Percentiles rank a stretch among this genome's conserved stretches.
Evolutionary conservation across 345 rosid species (phyloP).

Genomic region (Populus pruinosa): DNA sequence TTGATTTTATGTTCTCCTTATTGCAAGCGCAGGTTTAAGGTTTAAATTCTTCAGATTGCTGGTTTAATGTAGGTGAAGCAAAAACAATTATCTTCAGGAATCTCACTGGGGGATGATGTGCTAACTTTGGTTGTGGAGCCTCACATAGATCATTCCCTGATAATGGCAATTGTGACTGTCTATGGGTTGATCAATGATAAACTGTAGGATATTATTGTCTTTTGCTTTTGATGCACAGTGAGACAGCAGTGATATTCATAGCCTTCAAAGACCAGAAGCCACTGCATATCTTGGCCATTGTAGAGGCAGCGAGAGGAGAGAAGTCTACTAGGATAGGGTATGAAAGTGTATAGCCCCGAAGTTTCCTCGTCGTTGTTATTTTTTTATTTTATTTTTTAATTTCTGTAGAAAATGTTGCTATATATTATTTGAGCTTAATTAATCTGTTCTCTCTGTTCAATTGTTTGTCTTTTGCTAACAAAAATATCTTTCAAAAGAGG

Average conservation of each 20-base stretch:
- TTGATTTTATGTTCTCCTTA: neutral
- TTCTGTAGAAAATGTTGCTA: too few relatives aligned
- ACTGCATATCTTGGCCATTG: neutral
- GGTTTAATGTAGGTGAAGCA: slow-evolving; percentile 39
- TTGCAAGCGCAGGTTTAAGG: neutral
- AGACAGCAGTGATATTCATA: neutral
- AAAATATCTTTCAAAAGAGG: too few relatives aligned
- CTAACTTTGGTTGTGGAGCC: slow-evolving; percentile 25
- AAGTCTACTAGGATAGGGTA: too few relatives aligned
- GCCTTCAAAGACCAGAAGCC: neutral
- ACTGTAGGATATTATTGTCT: slow-evolving; percentile 1
- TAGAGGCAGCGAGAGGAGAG: neutral
- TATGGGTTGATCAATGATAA: slow-evolving; percentile 26
- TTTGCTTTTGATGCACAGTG: neutral
- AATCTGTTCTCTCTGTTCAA: too few relatives aligned
- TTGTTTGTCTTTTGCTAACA: neutral
- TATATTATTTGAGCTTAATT: too few relatives aligned
- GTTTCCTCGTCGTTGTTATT: too few relatives aligned
- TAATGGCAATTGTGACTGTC: slow-evolving; percentile 22
- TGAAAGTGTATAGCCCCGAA: too few relatives aligned
- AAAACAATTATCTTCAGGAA: slow-evolving; percentile 20
- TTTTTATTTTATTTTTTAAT: too few relatives aligned
- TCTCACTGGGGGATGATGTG: slow-evolving; percentile 25
- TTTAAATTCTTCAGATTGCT: neutral
- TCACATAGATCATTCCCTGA: slow-evolving; percentile 21